Conservation (phyloP, 495 filamentous ascomycete species). For the Hyphodiscus hymeniophilus region DNA sequence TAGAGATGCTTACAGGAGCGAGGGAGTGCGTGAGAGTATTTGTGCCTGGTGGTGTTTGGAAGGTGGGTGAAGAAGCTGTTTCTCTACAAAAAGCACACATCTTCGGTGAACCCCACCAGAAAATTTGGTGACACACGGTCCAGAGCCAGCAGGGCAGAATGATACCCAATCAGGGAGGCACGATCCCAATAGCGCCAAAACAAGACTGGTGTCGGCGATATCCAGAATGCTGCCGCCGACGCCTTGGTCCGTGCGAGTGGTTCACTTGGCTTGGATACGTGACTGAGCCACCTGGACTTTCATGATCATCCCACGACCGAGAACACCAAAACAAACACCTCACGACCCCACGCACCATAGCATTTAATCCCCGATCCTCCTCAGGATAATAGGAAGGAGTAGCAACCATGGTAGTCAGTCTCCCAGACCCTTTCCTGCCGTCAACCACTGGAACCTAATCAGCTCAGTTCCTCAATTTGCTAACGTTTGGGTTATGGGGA, state of each 20-base stretch:
- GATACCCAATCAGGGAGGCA: too few relatives aligned
- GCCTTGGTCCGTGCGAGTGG: too few relatives aligned
- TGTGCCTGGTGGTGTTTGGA: neutral
- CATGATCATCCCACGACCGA: neutral
- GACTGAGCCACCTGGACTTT: too few relatives aligned
- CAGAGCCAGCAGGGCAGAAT: too few relatives aligned
- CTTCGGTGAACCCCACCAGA: too few relatives aligned
- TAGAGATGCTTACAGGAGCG: neutral
- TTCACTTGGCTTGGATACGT: too few relatives aligned
- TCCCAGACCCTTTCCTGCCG: conserved; percentile 8
- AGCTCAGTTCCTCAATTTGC: conserved; percentile 49
- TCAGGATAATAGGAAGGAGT: neutral
- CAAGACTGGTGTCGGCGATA: too few relatives aligned
- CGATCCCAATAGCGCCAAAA: too few relatives aligned
- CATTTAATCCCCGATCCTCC: neutral
- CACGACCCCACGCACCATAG: neutral
- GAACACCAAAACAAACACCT: neutral
- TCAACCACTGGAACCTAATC: conserved; percentile 20
- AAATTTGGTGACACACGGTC: too few relatives aligned
- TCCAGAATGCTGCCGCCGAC: too few relatives aligned
- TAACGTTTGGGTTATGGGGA: conserved; percentile 51
- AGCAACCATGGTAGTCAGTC: conserved; percentile 38
- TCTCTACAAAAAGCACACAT: neutral
- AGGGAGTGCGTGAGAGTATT: conserved; percentile 1
- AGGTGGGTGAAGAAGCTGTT: neutral